Conservation (phyloP, 2,329 filamentous ascomycete species). For the Tolypocladium inflatum region DNA sequence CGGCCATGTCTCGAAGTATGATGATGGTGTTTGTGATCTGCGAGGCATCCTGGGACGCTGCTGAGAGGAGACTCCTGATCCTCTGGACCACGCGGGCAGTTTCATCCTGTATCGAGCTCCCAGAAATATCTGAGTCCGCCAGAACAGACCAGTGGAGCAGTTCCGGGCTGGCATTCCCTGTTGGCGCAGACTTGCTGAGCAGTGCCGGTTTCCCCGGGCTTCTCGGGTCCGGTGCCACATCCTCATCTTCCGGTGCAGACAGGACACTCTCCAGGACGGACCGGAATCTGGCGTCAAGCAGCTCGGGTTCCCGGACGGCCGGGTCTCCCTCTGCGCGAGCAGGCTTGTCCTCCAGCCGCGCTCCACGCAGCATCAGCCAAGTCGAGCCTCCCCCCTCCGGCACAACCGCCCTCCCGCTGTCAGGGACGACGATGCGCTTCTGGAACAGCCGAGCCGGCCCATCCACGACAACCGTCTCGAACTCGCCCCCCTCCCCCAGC, state of each 20-base stretch:
- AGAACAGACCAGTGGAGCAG: constrained; percentile 29
- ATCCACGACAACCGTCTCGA: constrained; percentile 82
- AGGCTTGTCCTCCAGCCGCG: constrained; percentile 39
- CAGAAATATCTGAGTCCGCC: constrained; percentile 12
- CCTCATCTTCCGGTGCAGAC: not conserved
- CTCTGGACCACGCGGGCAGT: constrained; percentile 36
- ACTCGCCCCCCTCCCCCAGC: constrained; percentile 89
- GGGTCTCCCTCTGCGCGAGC: constrained; percentile 6
- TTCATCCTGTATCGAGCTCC: constrained; percentile 33
- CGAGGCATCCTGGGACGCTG: constrained; percentile 16
- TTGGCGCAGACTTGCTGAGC: constrained; percentile 1
- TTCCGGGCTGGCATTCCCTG: constrained; percentile 8
- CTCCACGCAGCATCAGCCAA: constrained; percentile 56
- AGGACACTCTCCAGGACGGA: constrained; percentile 25
- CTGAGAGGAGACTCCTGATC: constrained; percentile 30
- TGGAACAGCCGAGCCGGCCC: constrained; percentile 68
- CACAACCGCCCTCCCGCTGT: constrained; percentile 41
- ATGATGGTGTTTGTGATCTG: constrained; percentile 51
- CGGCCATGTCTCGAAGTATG: constrained; percentile 67
- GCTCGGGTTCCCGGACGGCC: constrained; percentile 45
- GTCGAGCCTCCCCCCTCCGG: constrained; percentile 67
- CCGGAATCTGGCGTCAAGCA: constrained; percentile 57
- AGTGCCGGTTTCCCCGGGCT: constrained; percentile 4
- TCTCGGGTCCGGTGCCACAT: not conserved
- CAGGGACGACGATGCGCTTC: constrained; percentile 54